Conservation (phyloP, 1,284 basidiomycete genomes). For the Ustilago loliicola region DNA sequence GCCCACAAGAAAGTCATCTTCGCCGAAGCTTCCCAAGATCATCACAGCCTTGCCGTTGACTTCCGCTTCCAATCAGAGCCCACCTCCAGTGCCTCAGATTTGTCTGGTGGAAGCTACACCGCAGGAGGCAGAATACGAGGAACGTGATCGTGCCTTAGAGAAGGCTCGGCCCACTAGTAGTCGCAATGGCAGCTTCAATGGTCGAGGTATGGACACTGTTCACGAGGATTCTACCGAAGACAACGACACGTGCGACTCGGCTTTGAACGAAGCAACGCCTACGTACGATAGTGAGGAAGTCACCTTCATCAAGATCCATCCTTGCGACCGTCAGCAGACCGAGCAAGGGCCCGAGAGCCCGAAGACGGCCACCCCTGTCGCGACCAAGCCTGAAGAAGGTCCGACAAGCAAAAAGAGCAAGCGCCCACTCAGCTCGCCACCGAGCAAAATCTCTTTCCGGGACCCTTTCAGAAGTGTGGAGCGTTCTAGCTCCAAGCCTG, state of each 20-base stretch:
- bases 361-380: conserved; percentile 1
- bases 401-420: background rate
- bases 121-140: conserved; percentile 29
- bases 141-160: conserved; percentile 22
- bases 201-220: conserved; percentile 29
- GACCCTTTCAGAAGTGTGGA: conserved; percentile 25
- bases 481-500: conserved; percentile 7
- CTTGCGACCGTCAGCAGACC: conserved; percentile 6
- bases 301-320: conserved; percentile 16
- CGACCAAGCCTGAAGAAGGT: background rate
- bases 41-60: conserved; percentile 7
- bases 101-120: conserved; percentile 32
- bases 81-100: conserved; percentile 25
- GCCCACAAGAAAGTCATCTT: background rate
- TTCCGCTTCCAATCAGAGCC: background rate
- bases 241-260: background rate
- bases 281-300: conserved; percentile 7
- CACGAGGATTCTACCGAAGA: conserved; percentile 25
- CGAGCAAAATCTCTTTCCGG: conserved; percentile 21
- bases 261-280: background rate
- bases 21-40: conserved; percentile 31
- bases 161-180: background rate
- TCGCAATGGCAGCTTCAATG: conserved; percentile 13
- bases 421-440: background rate
- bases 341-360: conserved; percentile 1